A percentile compares a stretch with the other conserved stretches of the same genome.
phyloP scores from a whole-genome alignment of 495 filamentous ascomycete genomes.

The Annulohypoxylon bovei region DNA sequence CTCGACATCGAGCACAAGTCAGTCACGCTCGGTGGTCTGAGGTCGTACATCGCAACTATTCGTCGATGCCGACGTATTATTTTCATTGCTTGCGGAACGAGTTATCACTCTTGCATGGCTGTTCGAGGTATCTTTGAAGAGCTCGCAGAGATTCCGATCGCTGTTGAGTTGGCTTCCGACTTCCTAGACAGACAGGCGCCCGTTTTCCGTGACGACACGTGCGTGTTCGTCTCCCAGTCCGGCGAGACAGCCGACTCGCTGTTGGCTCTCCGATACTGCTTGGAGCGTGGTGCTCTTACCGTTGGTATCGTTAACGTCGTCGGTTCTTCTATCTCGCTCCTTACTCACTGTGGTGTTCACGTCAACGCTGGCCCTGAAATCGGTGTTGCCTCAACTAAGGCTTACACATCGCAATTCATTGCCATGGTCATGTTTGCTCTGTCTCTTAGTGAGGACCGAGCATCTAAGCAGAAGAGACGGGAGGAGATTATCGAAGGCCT shows the following conservation, averaged over 20 bases:
- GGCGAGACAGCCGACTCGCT: conserved; percentile 99
- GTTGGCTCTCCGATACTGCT: conserved; percentile 95
- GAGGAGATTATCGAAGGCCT: conserved; percentile 98
- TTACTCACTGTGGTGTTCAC: conserved; percentile 99
- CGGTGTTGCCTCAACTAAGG: conserved; percentile 98
- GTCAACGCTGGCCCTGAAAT: conserved; percentile 99
- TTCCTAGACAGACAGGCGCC: conserved; percentile 97
- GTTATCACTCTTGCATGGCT: conserved; percentile 99
- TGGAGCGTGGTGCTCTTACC: conserved; percentile 95
- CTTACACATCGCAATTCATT: conserved; percentile 98
- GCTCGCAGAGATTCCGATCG: conserved; percentile 95
- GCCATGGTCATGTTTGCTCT: conserved; percentile 99
- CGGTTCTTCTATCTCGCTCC: conserved; percentile 95
- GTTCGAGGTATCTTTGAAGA: conserved; percentile 98
- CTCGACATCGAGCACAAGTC: conserved; percentile 90
- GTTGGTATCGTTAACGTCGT: conserved; percentile 99
- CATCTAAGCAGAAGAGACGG: conserved; percentile 90
- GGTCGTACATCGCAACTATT: conserved; percentile 96
- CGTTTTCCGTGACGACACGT: conserved; percentile 99
- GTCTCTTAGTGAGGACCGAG: conserved; percentile 93
- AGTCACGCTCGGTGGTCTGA: conserved; percentile 92
- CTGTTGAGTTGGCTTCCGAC: conserved; percentile 96
- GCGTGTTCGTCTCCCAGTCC: conserved; percentile 98
- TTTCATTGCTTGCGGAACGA: conserved; percentile 98
- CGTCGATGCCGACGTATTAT: conserved; percentile 95